These are phyloP conservation scores for Trichosanthes truncata DNA, from an alignment of 306 rosid genomes.

Conservation along the genomic window DNA sequence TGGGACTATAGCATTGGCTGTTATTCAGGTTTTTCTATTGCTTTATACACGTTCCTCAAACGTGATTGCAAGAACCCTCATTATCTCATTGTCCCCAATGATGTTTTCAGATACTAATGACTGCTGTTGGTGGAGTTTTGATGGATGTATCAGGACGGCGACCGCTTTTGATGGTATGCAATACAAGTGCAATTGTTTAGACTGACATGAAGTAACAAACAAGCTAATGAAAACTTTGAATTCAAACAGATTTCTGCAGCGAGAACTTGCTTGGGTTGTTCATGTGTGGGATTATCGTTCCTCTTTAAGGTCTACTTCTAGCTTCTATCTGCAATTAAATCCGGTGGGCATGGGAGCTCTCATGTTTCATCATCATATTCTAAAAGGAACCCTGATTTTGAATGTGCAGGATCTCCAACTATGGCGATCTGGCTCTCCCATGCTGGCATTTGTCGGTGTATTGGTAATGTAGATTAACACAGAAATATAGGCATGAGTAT, in stretches of 20 bases:
- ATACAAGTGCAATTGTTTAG: not conserved
- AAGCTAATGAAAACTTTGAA: not conserved
- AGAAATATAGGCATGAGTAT: not conserved
- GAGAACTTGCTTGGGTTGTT: conserved; percentile 58
- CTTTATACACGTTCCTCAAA: not conserved
- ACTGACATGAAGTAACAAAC: not conserved
- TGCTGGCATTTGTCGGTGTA: conserved; percentile 52
- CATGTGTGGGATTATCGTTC: conserved; percentile 43
- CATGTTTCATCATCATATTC: not conserved
- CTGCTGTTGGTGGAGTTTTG: conserved; percentile 16
- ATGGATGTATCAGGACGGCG: conserved; percentile 20
- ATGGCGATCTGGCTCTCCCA: conserved; percentile 45
- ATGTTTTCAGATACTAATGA: conserved; percentile 4
- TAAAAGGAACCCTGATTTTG: not conserved
- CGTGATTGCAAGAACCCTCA: not conserved
- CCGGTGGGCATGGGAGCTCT: not conserved
- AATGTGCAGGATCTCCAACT: conserved; percentile 39
- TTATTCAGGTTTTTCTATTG: conserved; percentile 50
- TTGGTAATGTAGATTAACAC: conserved; percentile 39
- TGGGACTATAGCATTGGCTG: conserved; percentile 66
- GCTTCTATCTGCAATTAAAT: not conserved
- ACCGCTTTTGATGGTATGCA: conserved; percentile 22
- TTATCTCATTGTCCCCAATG: not conserved
- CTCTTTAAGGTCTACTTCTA: conserved; percentile 37
- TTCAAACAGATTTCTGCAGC: conserved; percentile 38